phyloP scores from a whole-genome alignment of 805 yeast species.

The Suhomyces vadensis region DNA sequence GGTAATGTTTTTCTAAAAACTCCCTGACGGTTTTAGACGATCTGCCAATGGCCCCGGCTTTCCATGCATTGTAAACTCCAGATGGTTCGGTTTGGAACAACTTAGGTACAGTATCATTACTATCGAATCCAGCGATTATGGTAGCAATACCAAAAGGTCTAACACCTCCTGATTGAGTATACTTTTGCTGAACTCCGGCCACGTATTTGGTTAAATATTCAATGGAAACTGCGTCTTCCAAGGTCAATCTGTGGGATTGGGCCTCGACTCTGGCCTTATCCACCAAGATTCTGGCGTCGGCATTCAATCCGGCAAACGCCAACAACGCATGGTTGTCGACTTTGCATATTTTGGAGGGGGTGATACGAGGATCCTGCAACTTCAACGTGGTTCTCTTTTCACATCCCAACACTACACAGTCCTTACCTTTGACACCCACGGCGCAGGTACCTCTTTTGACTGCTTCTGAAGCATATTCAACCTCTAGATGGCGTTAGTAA shows the following conservation, averaged over 20 bases:
- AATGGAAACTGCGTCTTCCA: slow-evolving; percentile 89
- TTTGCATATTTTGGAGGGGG: slow-evolving; percentile 91
- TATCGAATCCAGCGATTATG: slow-evolving; percentile 92
- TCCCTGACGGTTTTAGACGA: slow-evolving; percentile 94
- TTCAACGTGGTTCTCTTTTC: slow-evolving; percentile 94
- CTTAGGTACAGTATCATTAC: slow-evolving; percentile 75
- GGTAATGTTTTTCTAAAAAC: slow-evolving; percentile 86
- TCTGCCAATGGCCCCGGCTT: slow-evolving; percentile 95
- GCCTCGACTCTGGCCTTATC: slow-evolving; percentile 97
- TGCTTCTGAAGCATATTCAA: slow-evolving; percentile 96
- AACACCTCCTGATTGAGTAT: slow-evolving; percentile 98
- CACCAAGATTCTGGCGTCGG: slow-evolving; percentile 94
- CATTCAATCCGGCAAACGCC: slow-evolving; percentile 96
- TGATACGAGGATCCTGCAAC: slow-evolving; percentile 93
- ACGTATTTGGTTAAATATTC: slow-evolving; percentile 92
- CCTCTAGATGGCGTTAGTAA: slow-evolving; percentile 58
- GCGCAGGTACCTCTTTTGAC: slow-evolving; percentile 98
- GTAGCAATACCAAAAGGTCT: slow-evolving; percentile 98
- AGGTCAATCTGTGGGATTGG: slow-evolving; percentile 88
- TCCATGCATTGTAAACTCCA: slow-evolving; percentile 97
- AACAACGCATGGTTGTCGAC: slow-evolving; percentile 87
- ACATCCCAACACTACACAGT: slow-evolving; percentile 90
- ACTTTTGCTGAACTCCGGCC: slow-evolving; percentile 97
- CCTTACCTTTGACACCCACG: slow-evolving; percentile 91
- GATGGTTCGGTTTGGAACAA: slow-evolving; percentile 96